Base-by-base conservation (phyloP, 306 rosid species). In the Lablab purpureus region DNA sequence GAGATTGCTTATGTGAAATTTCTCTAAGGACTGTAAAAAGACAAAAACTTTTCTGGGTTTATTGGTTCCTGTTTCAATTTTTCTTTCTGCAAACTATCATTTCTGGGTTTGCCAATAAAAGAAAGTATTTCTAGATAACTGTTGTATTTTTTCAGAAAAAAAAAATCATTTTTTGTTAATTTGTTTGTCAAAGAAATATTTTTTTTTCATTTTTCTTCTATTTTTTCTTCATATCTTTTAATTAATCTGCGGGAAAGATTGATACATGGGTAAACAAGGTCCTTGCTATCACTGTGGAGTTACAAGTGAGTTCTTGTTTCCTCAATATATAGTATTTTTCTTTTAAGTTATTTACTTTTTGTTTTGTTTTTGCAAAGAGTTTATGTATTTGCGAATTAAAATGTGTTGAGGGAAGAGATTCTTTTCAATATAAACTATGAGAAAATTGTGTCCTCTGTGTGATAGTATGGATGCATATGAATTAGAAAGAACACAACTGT, bases 231-330 rank as follows among this genome's bases (percentile, higher is more conserved):
- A 73, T 85, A 83, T 88, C 77, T 71, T 78, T 80, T 70, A 82
- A 80, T 81, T 71, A 83, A 81, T 82, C 81, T 73, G 88, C 73
- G 90, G 79, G 67, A 88, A 86, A 85, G 82, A 84, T 84, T 79
- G 86, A 88, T 85, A 80, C 77, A 96, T 96, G 99, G 99, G 94
- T 78, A 96, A 96, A 85, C 96, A 96, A 71, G 99, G 99, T 15
- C 99, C 99, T 86, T 96, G 99, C 92, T 85, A 87, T 91, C 99
- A 96, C 98, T 96, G 99, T 93, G 98, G 98, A 91, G 99, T 96
- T 88, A 89, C 98, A 84, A 96, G 99, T 96, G 98, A 96, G 99
- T 93, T 91, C 84, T 93, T 93, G 96, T 91, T 90, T 86, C 93
- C 84, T 94, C 94, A 82, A 70, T 76, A 56, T 73, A 23, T 79